These are phyloP conservation scores for Eucommia ulmoides DNA, from an alignment of 257 asterid species.

Conservation along the genomic window DNA sequence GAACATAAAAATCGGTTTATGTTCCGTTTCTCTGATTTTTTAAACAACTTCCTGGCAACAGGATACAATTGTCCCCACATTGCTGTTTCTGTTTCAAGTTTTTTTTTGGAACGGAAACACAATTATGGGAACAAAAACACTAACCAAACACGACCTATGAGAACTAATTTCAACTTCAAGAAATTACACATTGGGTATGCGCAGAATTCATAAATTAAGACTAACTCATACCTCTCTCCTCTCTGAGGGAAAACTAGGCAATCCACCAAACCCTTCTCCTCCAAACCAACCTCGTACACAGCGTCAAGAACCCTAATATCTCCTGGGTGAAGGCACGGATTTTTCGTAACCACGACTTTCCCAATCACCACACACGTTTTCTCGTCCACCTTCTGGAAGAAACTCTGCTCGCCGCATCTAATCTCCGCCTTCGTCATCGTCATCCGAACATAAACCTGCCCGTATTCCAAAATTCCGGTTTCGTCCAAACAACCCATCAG, in stretches of 20 bases:
- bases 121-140: too few species aligned
- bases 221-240: conserved; percentile 61
- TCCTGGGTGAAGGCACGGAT: conserved; percentile 97
- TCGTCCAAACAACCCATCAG: conserved; percentile 80
- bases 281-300: conserved; percentile 42
- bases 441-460: conserved; percentile 67
- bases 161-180: too few species aligned
- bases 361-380: conserved; percentile 51
- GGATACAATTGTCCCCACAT: too few species aligned
- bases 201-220: not conserved
- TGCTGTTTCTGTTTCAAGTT: too few species aligned
- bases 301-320: conserved; percentile 92
- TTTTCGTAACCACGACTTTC: conserved; percentile 77
- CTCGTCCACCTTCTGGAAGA: conserved; percentile 44
- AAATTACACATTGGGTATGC: too few species aligned
- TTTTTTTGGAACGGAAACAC: too few species aligned
- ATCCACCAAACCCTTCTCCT: conserved; percentile 46
- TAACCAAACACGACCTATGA: too few species aligned
- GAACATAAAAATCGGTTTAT: too few species aligned
- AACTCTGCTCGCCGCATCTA: conserved; percentile 25
- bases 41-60: too few species aligned
- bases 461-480: conserved; percentile 60
- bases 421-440: conserved; percentile 53
- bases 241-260: conserved; percentile 85
- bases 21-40: too few species aligned